A percentile compares a stretch with the other conserved stretches of the same genome.
Evolutionary conservation across 2,329 filamentous ascomycete species (phyloP).

Genomic region (Herpotrichia juniperi): DNA sequence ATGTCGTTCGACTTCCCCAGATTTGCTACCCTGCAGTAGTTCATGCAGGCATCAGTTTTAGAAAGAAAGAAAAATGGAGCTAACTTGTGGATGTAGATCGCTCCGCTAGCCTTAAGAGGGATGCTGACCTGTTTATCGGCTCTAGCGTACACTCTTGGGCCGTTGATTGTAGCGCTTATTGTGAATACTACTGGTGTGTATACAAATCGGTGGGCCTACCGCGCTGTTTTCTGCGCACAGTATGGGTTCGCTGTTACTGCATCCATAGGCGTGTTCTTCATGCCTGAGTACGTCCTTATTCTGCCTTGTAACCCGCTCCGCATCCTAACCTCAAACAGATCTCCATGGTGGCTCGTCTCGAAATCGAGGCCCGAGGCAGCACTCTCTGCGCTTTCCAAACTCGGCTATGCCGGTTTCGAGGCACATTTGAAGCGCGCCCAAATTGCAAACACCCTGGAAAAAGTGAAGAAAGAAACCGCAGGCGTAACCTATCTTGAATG

Average conservation of each 20-base stretch:
- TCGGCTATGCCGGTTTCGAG: constrained; percentile 23
- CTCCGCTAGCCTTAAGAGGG: constrained; percentile 48
- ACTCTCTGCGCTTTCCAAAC: constrained; percentile 21
- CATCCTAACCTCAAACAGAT: constrained; percentile 32
- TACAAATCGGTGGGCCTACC: constrained; percentile 50
- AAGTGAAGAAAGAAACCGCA: constrained; percentile 44
- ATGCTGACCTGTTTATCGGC: constrained; percentile 47
- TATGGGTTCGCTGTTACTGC: constrained; percentile 50
- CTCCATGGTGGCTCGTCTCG: constrained; percentile 74
- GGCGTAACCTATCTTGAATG: constrained; percentile 80
- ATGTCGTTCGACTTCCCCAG: background rate
- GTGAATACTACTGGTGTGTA: constrained; percentile 42
- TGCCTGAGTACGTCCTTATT: constrained; percentile 28
- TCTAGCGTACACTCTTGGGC: constrained; percentile 49
- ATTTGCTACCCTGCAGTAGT: background rate
- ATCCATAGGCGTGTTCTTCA: constrained; percentile 24
- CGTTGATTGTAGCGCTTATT: constrained; percentile 42
- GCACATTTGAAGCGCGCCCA: constrained; percentile 24
- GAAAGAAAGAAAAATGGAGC: background rate
- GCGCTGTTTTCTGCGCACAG: constrained; percentile 49
- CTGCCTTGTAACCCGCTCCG: background rate
- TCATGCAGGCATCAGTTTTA: background rate
- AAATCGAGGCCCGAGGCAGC: constrained; percentile 66
- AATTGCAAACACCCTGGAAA: constrained; percentile 40
- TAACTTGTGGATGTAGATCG: constrained; percentile 22